Base-by-base conservation (phyloP, 306 rosid genomes). In the Nissolia schottii region DNA sequence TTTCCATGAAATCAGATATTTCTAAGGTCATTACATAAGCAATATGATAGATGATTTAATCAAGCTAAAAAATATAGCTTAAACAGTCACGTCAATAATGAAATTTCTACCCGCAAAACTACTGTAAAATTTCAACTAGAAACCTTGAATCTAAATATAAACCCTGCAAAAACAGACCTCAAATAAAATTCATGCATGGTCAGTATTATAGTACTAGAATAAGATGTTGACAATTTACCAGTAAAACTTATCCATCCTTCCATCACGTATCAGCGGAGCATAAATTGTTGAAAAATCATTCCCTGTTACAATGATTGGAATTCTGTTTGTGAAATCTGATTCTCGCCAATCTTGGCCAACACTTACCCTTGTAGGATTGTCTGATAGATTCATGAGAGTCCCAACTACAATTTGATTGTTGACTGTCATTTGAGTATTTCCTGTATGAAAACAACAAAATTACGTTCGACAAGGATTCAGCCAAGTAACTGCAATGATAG, bases 221-320 rank as follows among this genome's bases (percentile, higher is more conserved):
- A 68, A 63, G 70, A 59, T 2, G 70, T 49, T 19, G 43, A 73
- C 50, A 57, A 55, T 77, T 59, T 84, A 90, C 98, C 98, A 93
- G 84, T 93, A 93, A 75, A 93, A 93, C 78, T 93, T 93, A 18
- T 93, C 97, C 98, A 93, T 93, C 82, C 98, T 91, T 84, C 98
- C 98, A 80, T 91, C 98, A 2, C 98, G 98, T 72, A 93, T 87
- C 80, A 93, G 73, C 53, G 98, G 98, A 60, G 98, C 98, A 85
- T 93, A 93, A 28, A 93, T 86, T 38, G 93, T 93, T 73, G 98
- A 91, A 62, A 91, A 85, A 79, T 93, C 98, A 71, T 93, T 93
- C 76, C 98, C 97, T n/a, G 97, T 93, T 65, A 89, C 90, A 79
- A 93, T 91, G 84, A 93, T 79, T 15, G 98, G 97, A 79, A 93